phyloP scores from a whole-genome alignment of 495 filamentous ascomycete genomes.

The Elasticomyces elasticus region DNA sequence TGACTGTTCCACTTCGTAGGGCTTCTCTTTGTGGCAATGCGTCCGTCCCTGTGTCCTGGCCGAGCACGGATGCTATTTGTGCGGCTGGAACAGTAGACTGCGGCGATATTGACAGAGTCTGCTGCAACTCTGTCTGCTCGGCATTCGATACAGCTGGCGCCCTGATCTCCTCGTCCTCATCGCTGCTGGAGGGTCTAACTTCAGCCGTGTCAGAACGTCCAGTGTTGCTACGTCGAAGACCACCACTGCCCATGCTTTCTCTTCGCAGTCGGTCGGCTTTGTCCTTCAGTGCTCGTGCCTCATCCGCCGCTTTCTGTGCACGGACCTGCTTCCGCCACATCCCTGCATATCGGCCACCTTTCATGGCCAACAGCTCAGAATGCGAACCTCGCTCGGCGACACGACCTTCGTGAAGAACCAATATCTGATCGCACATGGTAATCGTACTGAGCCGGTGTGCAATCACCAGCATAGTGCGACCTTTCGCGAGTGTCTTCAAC shows the following conservation, averaged over 20 bases:
- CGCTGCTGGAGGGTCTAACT: slow-evolving; percentile 23
- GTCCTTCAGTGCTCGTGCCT: slow-evolving; percentile 49
- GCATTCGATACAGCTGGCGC: neutral
- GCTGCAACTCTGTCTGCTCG: slow-evolving; percentile 8
- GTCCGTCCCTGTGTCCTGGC: slow-evolving; percentile 6
- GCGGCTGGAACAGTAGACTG: slow-evolving; percentile 1
- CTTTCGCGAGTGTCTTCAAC: slow-evolving; percentile 64
- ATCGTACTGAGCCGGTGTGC: slow-evolving; percentile 91
- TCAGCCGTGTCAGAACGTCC: slow-evolving; percentile 14
- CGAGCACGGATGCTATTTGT: slow-evolving; percentile 3
- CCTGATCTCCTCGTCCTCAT: slow-evolving; percentile 24
- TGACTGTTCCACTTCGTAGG: slow-evolving; percentile 4
- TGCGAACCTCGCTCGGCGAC: slow-evolving; percentile 84
- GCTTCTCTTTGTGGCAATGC: slow-evolving; percentile 1
- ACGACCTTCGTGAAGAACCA: slow-evolving; percentile 77
- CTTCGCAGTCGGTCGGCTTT: slow-evolving; percentile 47
- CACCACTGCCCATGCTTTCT: slow-evolving; percentile 24
- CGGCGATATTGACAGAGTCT: slow-evolving; percentile 7
- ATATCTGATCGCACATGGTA: slow-evolving; percentile 85
- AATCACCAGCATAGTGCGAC: slow-evolving; percentile 77
- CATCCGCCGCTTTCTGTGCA: slow-evolving; percentile 71
- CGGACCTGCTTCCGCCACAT: slow-evolving; percentile 97
- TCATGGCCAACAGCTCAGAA: slow-evolving; percentile 63
- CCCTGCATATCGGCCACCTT: slow-evolving; percentile 72
- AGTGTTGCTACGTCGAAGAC: neutral